Conservation (phyloP, 768 basidiomycete species). For the Amanita thiersii region DNA sequence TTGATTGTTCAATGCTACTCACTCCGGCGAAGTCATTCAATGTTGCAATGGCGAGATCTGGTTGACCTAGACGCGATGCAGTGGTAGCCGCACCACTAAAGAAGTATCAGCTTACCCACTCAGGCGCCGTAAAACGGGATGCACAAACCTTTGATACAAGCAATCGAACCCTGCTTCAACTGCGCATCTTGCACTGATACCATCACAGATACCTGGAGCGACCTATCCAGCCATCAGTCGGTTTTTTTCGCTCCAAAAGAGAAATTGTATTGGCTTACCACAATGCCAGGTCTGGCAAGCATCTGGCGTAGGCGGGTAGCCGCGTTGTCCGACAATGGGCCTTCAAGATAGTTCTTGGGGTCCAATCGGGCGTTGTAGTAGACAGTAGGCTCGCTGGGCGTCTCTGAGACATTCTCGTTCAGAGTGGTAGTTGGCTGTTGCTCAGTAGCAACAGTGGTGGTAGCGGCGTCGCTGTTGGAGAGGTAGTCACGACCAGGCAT, state of each 20-base stretch:
- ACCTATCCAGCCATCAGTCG: too few relatives aligned
- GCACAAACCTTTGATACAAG: slow-evolving; percentile 56
- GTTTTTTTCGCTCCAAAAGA: too few relatives aligned
- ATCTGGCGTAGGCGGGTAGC: slow-evolving; percentile 59
- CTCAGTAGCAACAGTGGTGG: too few relatives aligned
- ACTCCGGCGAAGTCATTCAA: slow-evolving; percentile 46
- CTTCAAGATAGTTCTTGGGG: slow-evolving; percentile 57
- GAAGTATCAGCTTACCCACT: not conserved
- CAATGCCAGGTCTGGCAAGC: slow-evolving; percentile 59
- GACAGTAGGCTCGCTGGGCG: too few relatives aligned
- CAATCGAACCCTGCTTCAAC: slow-evolving; percentile 72
- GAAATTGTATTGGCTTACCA: slow-evolving; percentile 38
- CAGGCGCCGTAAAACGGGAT: not conserved
- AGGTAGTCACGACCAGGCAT: too few relatives aligned
- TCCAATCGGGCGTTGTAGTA: slow-evolving; percentile 65
- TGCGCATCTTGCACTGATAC: slow-evolving; percentile 66
- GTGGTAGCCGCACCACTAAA: slow-evolving; percentile 39
- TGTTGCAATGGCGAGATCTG: slow-evolving; percentile 48
- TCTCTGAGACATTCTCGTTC: too few relatives aligned
- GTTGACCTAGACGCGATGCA: slow-evolving; percentile 45
- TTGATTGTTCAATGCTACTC: slow-evolving; percentile 4
- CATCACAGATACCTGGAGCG: slow-evolving; percentile 66
- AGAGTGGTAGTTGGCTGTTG: too few relatives aligned
- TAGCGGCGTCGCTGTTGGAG: too few relatives aligned
- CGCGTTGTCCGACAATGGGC: slow-evolving; percentile 55